Evolutionary conservation across 1,284 basidiomycete species (phyloP).

Genomic region (Microbotryum silenes-acaulis): DNA sequence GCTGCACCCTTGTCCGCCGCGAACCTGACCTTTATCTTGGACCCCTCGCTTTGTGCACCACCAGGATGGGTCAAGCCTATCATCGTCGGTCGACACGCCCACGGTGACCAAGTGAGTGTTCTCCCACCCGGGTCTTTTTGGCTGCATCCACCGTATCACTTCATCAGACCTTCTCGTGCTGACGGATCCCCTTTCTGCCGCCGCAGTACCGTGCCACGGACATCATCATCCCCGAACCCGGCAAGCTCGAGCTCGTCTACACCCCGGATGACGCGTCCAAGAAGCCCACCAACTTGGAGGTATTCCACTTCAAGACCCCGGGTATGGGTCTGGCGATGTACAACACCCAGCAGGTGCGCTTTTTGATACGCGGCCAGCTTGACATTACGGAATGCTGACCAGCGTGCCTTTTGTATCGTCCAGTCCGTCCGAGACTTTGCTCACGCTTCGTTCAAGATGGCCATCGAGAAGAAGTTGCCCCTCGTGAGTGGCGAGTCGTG

Average conservation of each 20-base stretch:
- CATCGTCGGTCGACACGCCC: slow-evolving; percentile 92
- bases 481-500: slow-evolving; percentile 43
- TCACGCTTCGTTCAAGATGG: slow-evolving; percentile 97
- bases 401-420: not conserved
- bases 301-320: slow-evolving; percentile 81
- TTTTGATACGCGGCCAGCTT: not conserved
- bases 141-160: slow-evolving; percentile 3
- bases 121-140: not conserved
- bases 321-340: slow-evolving; percentile 58
- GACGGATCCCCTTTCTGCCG: not conserved
- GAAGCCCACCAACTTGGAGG: slow-evolving; percentile 46
- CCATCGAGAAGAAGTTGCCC: slow-evolving; percentile 87
- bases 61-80: slow-evolving; percentile 92
- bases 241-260: slow-evolving; percentile 82
- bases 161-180: slow-evolving; percentile 6
- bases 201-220: slow-evolving; percentile 79
- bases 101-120: slow-evolving; percentile 73
- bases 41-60: not conserved
- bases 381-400: not conserved
- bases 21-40: too few relatives aligned
- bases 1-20: not conserved
- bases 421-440: slow-evolving; percentile 91
- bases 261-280: slow-evolving; percentile 59
- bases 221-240: slow-evolving; percentile 74
- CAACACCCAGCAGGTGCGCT: slow-evolving; percentile 60